Percentiles rank a stretch among this genome's conserved stretches.
Conservation (phyloP, 2,329 filamentous ascomycete genomes). For the Pseudogymnoascus destructans region DNA sequence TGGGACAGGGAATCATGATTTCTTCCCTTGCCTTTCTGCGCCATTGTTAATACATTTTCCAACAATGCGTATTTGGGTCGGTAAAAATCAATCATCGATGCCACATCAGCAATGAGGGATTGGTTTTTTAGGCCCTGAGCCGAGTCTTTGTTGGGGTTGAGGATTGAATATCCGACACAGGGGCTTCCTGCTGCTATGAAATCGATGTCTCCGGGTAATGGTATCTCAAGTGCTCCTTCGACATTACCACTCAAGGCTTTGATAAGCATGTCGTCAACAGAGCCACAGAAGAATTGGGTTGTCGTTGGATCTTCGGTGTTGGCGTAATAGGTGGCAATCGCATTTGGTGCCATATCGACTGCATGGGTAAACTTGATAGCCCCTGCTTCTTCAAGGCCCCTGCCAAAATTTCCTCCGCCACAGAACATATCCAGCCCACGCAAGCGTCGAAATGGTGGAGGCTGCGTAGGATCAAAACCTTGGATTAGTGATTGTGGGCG, state of each 20-base stretch:
- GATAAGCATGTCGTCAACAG: constrained; percentile 54
- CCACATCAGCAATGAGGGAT: constrained; percentile 65
- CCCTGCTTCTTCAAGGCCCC: constrained; percentile 60
- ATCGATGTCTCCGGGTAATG: constrained; percentile 49
- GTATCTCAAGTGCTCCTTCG: constrained; percentile 32
- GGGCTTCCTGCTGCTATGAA: constrained; percentile 63
- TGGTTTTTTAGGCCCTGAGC: constrained; percentile 51
- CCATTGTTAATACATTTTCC: constrained; percentile 63
- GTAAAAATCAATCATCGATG: constrained; percentile 61
- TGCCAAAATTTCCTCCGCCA: constrained; percentile 64
- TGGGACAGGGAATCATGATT: constrained; percentile 59
- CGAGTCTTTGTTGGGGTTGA: constrained; percentile 43
- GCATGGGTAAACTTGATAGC: constrained; percentile 51
- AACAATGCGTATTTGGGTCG: constrained; percentile 61
- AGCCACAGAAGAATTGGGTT: constrained; percentile 51
- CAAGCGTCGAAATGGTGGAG: constrained; percentile 29
- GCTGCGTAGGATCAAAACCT: constrained; percentile 37
- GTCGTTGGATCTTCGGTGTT: constrained; percentile 37
- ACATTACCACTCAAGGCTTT: constrained; percentile 40
- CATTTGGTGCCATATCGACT: constrained; percentile 50
- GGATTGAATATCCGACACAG: constrained; percentile 59
- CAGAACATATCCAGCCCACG: constrained; percentile 61
- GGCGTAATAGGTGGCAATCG: constrained; percentile 61
- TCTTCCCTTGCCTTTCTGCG: constrained; percentile 30
- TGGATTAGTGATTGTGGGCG: constrained; percentile 34